Base-by-base conservation (phyloP, 2,329 filamentous ascomycete species). In the Neofusicoccum parvum region DNA sequence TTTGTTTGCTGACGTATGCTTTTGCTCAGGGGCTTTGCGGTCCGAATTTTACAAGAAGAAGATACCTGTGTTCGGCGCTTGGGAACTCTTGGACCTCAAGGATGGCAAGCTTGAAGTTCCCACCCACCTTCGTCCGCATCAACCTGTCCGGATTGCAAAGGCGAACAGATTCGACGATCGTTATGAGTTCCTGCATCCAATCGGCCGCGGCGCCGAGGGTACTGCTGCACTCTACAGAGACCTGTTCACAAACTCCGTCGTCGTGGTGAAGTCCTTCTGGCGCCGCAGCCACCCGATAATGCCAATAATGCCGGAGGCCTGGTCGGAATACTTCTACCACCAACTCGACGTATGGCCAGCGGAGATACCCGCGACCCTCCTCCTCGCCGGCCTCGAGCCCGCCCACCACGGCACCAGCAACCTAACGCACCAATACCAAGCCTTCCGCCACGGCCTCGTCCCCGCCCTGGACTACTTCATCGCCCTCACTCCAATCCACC, bases 321-420 rank as follows among this genome's bases (percentile, higher is more conserved):
- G 46, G 43, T 3, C 7, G 5, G n/a, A 15, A 11, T 20, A 49
- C 45, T 62, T 62, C 46, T 37, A 23, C 58, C 15, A 50, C 43
- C 12, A 62, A 17, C 27, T 50, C 11, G 36, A 6, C 9, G 67
- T 23, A 60, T 74, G 72, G 72, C 73, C 72, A 0, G 70, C 71
- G 2, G 73, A 75, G 49, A 73, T 74, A 32, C 71, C 71, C 4
- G 72, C 71, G 10, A 70, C 70, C n/a, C 37, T 72, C 6, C 60
- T 59, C 3, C 71, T 74, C n/a, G 70, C 70, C 34, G 65, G 68
- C 10, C 27, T 64, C 23, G 34, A 48, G 4, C 34, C 9, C 12
- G 14, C 36, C 39, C 34, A 65, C 27, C 46, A 20, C 20, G 20
- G 46, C 53, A 32, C 43, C 17, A 15, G 1, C 54, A 36, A 58